phyloP scores from a whole-genome alignment of 495 filamentous ascomycete species.

The Cairneyella variabilis region DNA sequence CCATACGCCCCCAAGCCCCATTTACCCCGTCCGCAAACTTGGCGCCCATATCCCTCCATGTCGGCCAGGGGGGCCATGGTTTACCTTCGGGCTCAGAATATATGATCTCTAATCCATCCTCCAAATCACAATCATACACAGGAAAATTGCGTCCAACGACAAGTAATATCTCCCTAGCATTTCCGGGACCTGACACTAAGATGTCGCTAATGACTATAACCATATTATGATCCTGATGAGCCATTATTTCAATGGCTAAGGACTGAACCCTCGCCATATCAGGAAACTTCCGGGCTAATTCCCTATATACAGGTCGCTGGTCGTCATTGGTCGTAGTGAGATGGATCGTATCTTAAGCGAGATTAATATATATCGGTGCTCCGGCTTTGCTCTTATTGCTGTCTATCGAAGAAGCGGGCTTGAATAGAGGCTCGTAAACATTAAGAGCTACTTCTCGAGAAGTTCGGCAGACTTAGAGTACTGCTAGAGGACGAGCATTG shows the following conservation, averaged over 20 bases:
- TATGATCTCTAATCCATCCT: no score
- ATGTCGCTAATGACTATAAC: background rate
- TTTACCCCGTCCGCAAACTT: no score
- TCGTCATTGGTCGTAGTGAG: no score
- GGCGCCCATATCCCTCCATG: no score
- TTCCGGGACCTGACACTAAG: background rate
- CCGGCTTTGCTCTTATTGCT: no score
- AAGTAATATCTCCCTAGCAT: conserved; percentile 2
- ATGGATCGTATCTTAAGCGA: conserved; percentile 6
- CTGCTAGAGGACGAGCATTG: conserved; percentile 2
- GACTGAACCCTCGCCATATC: conserved; percentile 7
- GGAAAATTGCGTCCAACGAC: background rate
- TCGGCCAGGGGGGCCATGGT: no score
- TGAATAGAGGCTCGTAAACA: no score
- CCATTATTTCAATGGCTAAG: conserved; percentile 3
- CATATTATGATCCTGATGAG: background rate
- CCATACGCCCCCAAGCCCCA: no score
- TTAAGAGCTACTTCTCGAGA: background rate
- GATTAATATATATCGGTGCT: conserved; percentile 4
- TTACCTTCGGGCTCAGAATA: no score
- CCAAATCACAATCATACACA: no score
- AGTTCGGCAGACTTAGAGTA: background rate
- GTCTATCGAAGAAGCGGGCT: background rate
- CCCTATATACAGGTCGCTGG: background rate
- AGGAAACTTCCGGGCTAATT: background rate